Percentiles rank a stretch among this genome's conserved stretches.
phyloP scores from a whole-genome alignment of 192 early-diverging fungal species.

The Podila clonocystis region DNA sequence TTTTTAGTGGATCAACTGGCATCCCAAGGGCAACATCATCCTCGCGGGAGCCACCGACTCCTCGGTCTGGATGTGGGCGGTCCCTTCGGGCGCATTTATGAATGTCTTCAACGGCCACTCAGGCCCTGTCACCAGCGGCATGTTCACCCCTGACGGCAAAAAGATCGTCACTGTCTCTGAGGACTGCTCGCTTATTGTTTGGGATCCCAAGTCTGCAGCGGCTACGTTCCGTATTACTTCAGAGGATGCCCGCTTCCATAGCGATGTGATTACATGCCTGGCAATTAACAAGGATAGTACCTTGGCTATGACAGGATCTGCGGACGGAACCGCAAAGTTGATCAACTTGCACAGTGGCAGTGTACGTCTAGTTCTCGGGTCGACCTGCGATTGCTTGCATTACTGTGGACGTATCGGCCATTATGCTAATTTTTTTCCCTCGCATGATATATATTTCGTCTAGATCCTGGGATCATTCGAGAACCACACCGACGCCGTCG shows the following conservation, averaged over 20 bases:
- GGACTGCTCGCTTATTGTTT: slow-evolving; percentile 84
- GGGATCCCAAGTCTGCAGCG: slow-evolving; percentile 93
- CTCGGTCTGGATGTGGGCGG: slow-evolving; percentile 97
- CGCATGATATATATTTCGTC: not conserved
- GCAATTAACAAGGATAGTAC: slow-evolving; percentile 79
- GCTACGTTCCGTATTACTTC: slow-evolving; percentile 68
- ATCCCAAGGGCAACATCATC: slow-evolving; percentile 91
- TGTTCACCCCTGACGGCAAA: slow-evolving; percentile 93
- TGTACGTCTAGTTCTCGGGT: too few relatives aligned
- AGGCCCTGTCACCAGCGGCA: slow-evolving; percentile 84
- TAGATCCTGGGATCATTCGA: slow-evolving; percentile 86
- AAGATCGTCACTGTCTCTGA: slow-evolving; percentile 85
- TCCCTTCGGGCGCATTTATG: slow-evolving; percentile 92
- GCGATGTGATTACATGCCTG: slow-evolving; percentile 78
- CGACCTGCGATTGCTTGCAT: too few relatives aligned
- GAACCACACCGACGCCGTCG: slow-evolving; percentile 86
- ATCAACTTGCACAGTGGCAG: slow-evolving; percentile 80
- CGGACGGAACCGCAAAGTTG: slow-evolving; percentile 80
- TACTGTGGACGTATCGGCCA: too few relatives aligned
- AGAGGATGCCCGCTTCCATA: slow-evolving; percentile 89
- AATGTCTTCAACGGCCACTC: slow-evolving; percentile 93
- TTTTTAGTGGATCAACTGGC: slow-evolving; percentile 92
- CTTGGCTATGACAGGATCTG: slow-evolving; percentile 84
- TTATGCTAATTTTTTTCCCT: not conserved
- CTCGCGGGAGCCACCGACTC: slow-evolving; percentile 90